Evolutionary conservation across 768 basidiomycete species (phyloP).

Genomic region (Nidula microcarpa): DNA sequence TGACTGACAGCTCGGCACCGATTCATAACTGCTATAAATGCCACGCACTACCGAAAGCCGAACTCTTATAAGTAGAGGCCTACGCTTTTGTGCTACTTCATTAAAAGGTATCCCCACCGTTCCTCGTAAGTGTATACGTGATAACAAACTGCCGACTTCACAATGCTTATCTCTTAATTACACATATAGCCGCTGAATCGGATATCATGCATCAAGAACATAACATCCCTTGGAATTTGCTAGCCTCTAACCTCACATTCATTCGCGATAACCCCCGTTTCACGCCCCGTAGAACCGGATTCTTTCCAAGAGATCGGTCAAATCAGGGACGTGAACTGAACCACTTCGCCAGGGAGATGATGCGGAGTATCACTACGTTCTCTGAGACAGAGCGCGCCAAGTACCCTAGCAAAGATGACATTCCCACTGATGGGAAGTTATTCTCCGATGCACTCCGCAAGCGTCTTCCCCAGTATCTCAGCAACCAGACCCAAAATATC

Average conservation of each 20-base stretch:
- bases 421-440: conserved; percentile 13
- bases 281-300: conserved; percentile 23
- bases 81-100: too few relatives aligned
- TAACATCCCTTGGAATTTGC: conserved; percentile 32
- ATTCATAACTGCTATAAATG: too few relatives aligned
- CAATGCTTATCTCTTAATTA: too few relatives aligned
- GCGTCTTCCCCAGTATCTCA: conserved; percentile 24
- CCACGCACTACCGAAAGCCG: too few relatives aligned
- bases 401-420: conserved; percentile 13
- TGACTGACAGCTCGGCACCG: too few relatives aligned
- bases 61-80: too few relatives aligned
- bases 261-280: conserved; percentile 20
- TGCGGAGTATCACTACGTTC: conserved; percentile 22
- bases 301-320: conserved; percentile 18
- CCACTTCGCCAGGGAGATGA: conserved; percentile 27
- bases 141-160: too few relatives aligned
- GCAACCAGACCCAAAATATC: conserved; percentile 21
- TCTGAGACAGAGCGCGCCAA: conserved; percentile 33
- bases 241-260: conserved; percentile 28
- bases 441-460: conserved; percentile 24
- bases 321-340: conserved; percentile 19
- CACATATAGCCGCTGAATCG: too few relatives aligned
- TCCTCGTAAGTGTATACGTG: too few relatives aligned
- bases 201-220: conserved; percentile 38
- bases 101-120: too few relatives aligned